Evolutionary conservation across 179 eudicot species (phyloP), one percentile per base, ranked within the genome.

Genomic region (Spinacia oleracea): DNA sequence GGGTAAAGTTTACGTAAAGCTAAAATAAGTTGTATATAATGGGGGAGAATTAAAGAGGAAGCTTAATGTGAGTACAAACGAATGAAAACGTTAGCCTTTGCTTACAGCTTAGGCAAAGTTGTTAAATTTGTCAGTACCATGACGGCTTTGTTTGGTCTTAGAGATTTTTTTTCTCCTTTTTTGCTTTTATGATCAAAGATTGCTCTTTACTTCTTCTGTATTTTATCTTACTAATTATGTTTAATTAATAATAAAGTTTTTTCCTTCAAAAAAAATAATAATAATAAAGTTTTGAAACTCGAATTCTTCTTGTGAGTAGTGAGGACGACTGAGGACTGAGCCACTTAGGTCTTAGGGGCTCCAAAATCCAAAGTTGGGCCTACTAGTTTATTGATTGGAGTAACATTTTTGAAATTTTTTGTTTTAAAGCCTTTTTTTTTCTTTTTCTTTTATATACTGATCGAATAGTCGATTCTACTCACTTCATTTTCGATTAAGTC

Each of bases 1-100:
- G 80, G 80, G 80, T 83, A 76, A 83, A 60, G 85, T 64, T 53
- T 83, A 79, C 85, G 82, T 80, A 79, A 83, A 79, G 85, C 21
- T 16, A 43, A 29, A 72, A n/a, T n/a, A 70, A 62, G 14, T 70
- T 29, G 71, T 53, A n/a, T 43, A 27, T 40, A 69, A 66, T 68
- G 76, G 50, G 79, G 59, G 58, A 38, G 77, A 78, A 72, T 29
- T 62, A 62, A 62, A 73, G 66, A 35, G 59, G 56, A 31, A 46
- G 66, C 50, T 46, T 25, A 56, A 74, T 11, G 73, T 46, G 72
- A 59, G 55, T 56, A 31, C 21, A 34, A 82, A 73, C 21, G 76
- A 76, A 76, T 60, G 77, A 79, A 55, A 63, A 64, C 27, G 64
- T 18, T 50, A 45, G 75, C 32, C 56, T 43, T 83, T 72, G 83